Percentiles rank a stretch among this genome's conserved stretches.
Conservation (phyloP, 371 early-diverging fungal genomes). For the Apophysomyces ossiformis region DNA sequence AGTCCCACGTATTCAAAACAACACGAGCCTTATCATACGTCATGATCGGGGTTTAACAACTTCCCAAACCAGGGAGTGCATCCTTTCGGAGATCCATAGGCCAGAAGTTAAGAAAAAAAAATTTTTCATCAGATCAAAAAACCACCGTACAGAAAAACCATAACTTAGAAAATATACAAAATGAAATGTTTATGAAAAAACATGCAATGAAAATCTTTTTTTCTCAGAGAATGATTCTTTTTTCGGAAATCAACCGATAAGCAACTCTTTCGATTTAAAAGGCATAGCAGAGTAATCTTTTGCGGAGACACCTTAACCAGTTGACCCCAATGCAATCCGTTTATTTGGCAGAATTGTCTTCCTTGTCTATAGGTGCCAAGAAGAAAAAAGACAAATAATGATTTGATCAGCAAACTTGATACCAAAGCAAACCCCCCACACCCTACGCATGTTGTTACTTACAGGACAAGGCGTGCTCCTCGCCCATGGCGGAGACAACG, state of each 20-base stretch:
- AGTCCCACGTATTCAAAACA: no score
- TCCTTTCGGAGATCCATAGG: slow-evolving; percentile 1
- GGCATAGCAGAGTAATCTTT: slow-evolving; percentile 14
- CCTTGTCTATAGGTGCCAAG: slow-evolving; percentile 36
- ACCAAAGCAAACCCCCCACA: no score
- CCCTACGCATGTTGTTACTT: slow-evolving; percentile 46
- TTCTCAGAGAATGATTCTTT: not conserved
- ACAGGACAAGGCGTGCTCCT: slow-evolving; percentile 84
- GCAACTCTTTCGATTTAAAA: slow-evolving; percentile 4
- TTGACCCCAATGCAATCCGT: slow-evolving; percentile 8
- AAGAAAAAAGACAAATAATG: not conserved
- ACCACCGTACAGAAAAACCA: not conserved
- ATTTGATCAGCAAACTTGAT: not conserved
- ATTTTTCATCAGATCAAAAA: slow-evolving; percentile 1
- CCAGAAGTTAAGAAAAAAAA: not conserved
- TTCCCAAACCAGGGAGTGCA: not conserved
- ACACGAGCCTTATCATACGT: not conserved
- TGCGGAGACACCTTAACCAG: not conserved
- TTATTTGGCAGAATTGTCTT: slow-evolving; percentile 36
- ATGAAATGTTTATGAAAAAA: slow-evolving; percentile 9
- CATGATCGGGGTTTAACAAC: no score
- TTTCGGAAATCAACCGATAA: slow-evolving; percentile 6
- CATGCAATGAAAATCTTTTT: slow-evolving; percentile 9
- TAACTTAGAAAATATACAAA: slow-evolving; percentile 2
- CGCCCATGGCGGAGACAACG: slow-evolving; percentile 92